phyloP scores from a whole-genome alignment of 176 grass and related monocot genomes.

The Canna indica region DNA sequence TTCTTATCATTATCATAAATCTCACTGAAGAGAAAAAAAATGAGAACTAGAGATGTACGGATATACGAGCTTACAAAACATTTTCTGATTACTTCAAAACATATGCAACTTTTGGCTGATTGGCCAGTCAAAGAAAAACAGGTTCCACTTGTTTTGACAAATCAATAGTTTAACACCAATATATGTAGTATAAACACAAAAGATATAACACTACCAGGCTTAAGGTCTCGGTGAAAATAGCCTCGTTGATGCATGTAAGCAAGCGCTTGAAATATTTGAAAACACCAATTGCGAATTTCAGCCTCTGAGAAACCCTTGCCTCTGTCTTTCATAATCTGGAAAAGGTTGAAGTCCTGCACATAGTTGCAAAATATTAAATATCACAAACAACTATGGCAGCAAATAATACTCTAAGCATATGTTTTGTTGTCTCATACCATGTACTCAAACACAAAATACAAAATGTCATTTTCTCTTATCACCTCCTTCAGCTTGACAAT shows the following conservation, averaged over 20 bases:
- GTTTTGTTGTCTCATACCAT: slow-evolving; percentile 44
- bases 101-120: not conserved
- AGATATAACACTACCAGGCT: slow-evolving; percentile 43
- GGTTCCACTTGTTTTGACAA: not conserved
- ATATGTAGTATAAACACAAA: not conserved
- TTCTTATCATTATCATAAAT: no score
- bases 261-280: slow-evolving; percentile 98
- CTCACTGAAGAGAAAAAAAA: no score
- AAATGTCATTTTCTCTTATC: slow-evolving; percentile 77
- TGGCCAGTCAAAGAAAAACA: not conserved
- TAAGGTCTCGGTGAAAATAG: slow-evolving; percentile 98
- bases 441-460: slow-evolving; percentile 95
- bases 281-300: slow-evolving; percentile 91
- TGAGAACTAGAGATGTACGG: no score
- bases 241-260: slow-evolving; percentile 96
- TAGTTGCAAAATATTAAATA: not conserved
- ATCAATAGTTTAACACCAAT: not conserved
- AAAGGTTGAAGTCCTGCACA: slow-evolving; percentile 75
- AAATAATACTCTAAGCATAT: no score
- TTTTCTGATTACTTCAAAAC: not conserved
- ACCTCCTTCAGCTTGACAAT: slow-evolving; percentile 99
- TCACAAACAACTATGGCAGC: not conserved
- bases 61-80: not conserved
- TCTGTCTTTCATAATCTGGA: slow-evolving; percentile 98
- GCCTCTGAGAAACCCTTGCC: slow-evolving; percentile 57